These are phyloP conservation scores for Mycena galericulata DNA, from an alignment of 768 basidiomycete species.

Conservation along the genomic window DNA sequence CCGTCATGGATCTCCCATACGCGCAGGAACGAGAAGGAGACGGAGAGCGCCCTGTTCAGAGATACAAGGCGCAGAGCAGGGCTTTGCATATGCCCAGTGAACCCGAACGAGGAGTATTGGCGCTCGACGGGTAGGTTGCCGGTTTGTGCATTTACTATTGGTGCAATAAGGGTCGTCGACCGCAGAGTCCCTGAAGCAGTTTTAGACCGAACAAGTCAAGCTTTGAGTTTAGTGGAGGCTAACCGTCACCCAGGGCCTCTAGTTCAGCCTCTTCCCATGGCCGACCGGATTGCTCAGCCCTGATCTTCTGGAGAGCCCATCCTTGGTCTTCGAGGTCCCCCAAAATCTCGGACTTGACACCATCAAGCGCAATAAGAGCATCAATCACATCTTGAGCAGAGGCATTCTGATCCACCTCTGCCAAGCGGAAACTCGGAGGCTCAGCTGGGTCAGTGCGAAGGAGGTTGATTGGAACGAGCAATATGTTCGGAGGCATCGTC, in stretches of 20 bases:
- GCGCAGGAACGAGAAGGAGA: slow-evolving; percentile 68
- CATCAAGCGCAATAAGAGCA: slow-evolving; percentile 57
- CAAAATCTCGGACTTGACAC: slow-evolving; percentile 65
- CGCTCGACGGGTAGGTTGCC: slow-evolving; percentile 52
- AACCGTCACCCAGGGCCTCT: slow-evolving; percentile 73
- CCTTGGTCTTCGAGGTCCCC: slow-evolving; percentile 67
- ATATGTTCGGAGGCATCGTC: slow-evolving; percentile 56
- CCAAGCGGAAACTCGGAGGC: slow-evolving; percentile 71
- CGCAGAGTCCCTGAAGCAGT: slow-evolving; percentile 60
- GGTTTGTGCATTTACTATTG: slow-evolving; percentile 59
- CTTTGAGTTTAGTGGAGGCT: slow-evolving; percentile 22
- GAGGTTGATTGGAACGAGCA: slow-evolving; percentile 74
- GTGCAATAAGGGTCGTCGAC: slow-evolving; percentile 59
- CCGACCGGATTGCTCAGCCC: slow-evolving; percentile 68
- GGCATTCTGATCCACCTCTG: slow-evolving; percentile 64
- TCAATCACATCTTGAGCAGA: slow-evolving; percentile 72
- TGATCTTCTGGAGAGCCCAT: slow-evolving; percentile 79
- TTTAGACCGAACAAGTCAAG: not conserved
- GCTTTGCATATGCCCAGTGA: slow-evolving; percentile 75
- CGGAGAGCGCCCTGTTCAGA: slow-evolving; percentile 67
- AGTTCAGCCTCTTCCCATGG: slow-evolving; percentile 82
- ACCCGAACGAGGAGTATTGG: slow-evolving; percentile 77
- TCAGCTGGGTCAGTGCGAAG: no score
- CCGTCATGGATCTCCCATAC: slow-evolving; percentile 85
- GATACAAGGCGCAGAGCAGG: slow-evolving; percentile 80